These are phyloP conservation scores for Rhizomucor pusillus DNA, from an alignment of 371 early-diverging fungal species.

Conservation along the genomic window DNA sequence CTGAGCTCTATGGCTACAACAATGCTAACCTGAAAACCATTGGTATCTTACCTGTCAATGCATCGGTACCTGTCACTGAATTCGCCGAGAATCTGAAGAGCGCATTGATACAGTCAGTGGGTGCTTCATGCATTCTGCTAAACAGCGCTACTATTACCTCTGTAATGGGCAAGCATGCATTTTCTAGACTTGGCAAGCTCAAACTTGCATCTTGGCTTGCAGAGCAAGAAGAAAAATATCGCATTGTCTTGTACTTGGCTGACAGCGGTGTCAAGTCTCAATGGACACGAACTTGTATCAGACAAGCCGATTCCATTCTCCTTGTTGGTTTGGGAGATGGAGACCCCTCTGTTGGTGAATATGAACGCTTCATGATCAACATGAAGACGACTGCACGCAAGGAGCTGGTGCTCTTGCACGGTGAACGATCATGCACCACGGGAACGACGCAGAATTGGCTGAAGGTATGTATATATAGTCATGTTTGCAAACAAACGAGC, in stretches of 20 bases:
- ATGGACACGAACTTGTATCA: conserved; percentile 95
- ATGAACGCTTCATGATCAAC: conserved; percentile 85
- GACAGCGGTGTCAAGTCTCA: conserved; percentile 88
- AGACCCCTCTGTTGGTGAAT: conserved; percentile 88
- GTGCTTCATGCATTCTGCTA: conserved; percentile 73
- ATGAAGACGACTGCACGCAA: conserved; percentile 97
- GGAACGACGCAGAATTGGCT: conserved; percentile 92
- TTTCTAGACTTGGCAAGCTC: conserved; percentile 85
- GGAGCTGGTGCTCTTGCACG: conserved; percentile 90
- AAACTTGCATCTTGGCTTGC: conserved; percentile 91
- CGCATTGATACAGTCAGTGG: conserved; percentile 70
- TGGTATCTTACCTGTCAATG: conserved; percentile 86
- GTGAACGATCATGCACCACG: conserved; percentile 68
- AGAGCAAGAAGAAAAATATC: conserved; percentile 87
- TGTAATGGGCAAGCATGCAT: conserved; percentile 90
- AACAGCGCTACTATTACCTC: conserved; percentile 78
- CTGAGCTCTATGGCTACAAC: conserved; percentile 64
- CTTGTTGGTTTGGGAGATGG: conserved; percentile 90
- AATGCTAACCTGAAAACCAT: conserved; percentile 93
- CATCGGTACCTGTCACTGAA: conserved; percentile 80
- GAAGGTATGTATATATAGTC: conserved; percentile 47
- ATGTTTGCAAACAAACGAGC: too few relatives aligned
- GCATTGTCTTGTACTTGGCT: conserved; percentile 91
- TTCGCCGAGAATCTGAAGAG: conserved; percentile 83
- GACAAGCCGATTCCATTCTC: conserved; percentile 95